Evolutionary conservation across 352 stramenopile species (phyloP), one percentile per base, ranked within the genome.

Genomic region (Pythium periplocum): DNA sequence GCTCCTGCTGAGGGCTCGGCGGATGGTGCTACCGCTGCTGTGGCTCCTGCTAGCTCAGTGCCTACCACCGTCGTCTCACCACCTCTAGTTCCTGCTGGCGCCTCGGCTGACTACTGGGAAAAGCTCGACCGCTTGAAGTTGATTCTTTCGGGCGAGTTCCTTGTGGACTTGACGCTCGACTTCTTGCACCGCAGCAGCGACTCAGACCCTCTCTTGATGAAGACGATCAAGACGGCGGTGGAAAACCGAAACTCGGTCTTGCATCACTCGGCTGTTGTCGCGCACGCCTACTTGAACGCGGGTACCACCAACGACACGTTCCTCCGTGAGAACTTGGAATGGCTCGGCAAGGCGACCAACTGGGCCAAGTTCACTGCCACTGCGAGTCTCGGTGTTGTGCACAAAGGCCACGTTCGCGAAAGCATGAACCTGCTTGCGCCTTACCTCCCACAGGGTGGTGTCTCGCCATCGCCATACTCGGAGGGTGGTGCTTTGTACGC

Each of bases 351-450:
- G 64, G 96, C 97, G 6, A 97, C 86, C 50, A 99, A 99, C 79
- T 99, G 97, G 97, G 96, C 96, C 49, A 99, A 99, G 75, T 99
- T 99, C 63, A 98, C 93, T 5, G 96, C 97, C 26, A 99, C 96
- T 4, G 96, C 96, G 12, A 98, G 87, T 55, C 84, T 99, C n/a
- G 97, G 97, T 54, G 96, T 99, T 37, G 90, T 99, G 41, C 97
- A 99, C 82, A 96, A 97, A 53, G 96, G 95, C 41, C 97, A 99
- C 63, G 87, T 98, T 53, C 95, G 96, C 53, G 95, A 99, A 71
- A 97, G 87, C 64, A 99, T 99, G 96, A 97, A 95, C 58, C 68
- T 99, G 26, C 72, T 99, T 8, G 85, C 98, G 60, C 96, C 97
- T 10, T 99, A 99, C 77, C 72, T 99, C n/a, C 95, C 96, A 11